Evolutionary conservation across 768 basidiomycete species (phyloP), one percentile per base, ranked within the genome.

Genomic region (Paxillus rubicundulus): DNA sequence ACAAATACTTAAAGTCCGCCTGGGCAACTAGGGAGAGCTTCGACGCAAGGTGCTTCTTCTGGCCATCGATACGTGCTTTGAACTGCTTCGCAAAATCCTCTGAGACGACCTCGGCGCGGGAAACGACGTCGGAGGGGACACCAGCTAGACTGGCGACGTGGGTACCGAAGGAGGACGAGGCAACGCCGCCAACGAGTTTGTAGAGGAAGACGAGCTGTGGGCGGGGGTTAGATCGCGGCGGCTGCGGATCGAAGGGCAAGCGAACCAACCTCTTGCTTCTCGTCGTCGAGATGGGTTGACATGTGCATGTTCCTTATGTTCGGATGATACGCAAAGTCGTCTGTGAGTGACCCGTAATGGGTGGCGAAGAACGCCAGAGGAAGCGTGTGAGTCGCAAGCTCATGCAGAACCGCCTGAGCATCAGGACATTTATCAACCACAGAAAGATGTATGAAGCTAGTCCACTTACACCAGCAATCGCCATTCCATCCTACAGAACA

Each of bases 311-410:
- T 90, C 50, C 91, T 78, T 59, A 98, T 89, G 62, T 95, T 97
- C 1, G 91, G 89, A 64, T 95, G 92, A 61, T 92, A 92, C 2
- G 81, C 80, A 66, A 89, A 98, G 66, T 98, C 96, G 60, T 97
- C 92, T 8, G 96, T 97, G 39, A 98, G 77, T 1, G 93, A 90
- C 3, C 93, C 93, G 60, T 98, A 99, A 70, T 99, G 97, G 0
- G 97, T 99, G 33, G 97, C 96, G 62, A 99, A 99, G 76, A 98
- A 97, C 2, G 91, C 87, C 24, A 98, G 73, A 10, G 95, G 87
- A 5, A 97, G 74, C 0, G 92, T 94, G 61, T 92, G 91, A 0
- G 95, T 97, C 1, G 97, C 92, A 14, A 99, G 80, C 64, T 96
- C 85, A 67, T 99, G 97, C 17, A 98, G 70, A 13, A 98, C 97